Evolutionary conservation across 257 asterid species (phyloP), one percentile per base, ranked within the genome.

Genomic region (Scutellaria minor): DNA sequence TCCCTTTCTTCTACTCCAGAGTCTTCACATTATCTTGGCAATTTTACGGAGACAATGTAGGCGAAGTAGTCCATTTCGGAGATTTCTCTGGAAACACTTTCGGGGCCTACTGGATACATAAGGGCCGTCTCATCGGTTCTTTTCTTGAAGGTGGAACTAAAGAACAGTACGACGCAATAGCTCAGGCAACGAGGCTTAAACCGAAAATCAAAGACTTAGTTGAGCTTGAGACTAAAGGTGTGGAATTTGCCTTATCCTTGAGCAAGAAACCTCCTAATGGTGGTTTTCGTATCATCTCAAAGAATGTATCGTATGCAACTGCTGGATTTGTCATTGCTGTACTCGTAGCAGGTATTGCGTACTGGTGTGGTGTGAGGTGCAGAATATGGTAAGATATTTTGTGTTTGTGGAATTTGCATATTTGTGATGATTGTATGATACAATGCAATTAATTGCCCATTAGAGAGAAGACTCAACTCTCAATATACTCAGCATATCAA

Each of bases 131-230:
- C 4, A 85, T 88, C 0, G 98, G 98, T 4, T 92, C 97, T 13
- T 92, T 92, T 62, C 96, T 92, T 3, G 98, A 92, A 67, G 98
- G 98, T 44, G 98, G 97, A 78, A 87, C 90, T 18, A 88, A 85
- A 83, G 97, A 90, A 66, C 91, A 90, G 74, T 90, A 90, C 0
- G 86, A 84, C 70, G 92, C 95, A 15, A 75, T 92, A 71, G 93
- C 96, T 15, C 77, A 48, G 70, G 85, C 82, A 42, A 87, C 96
- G 1, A 81, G 86, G 84, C 73, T 87, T 67, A 81, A 76, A 60
- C 96, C 97, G 0, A 82, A 63, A 57, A 57, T 90, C 42, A 86
- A 83, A 39, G 91, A 90, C 75, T 56, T 77, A 53, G 75, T 37
- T 9, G 91, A 83, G 84, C 82, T 92, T 14, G 89, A 81, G 88